Evolutionary conservation across 2,329 filamentous ascomycete genomes (phyloP), one percentile per base, ranked within the genome.

Genomic region (Monosporascus sp.): DNA sequence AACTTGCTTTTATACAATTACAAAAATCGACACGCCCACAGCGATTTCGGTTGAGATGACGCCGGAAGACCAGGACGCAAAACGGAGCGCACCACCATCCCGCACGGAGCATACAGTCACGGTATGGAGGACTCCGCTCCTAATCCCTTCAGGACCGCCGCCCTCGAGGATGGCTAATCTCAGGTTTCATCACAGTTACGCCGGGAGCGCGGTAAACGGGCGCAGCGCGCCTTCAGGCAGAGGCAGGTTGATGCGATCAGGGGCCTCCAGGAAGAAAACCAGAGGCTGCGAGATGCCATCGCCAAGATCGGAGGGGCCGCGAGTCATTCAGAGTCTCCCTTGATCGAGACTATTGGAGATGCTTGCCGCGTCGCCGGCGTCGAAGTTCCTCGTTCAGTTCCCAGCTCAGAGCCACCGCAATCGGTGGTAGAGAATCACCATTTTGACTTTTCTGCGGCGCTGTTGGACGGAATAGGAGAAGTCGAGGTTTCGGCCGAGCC

Each of bases 151-250:
- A 37, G 36, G 24, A 24, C 22, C 51, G 36, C n/a, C 24, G 36
- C 48, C 31, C n/a, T 49, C 39, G 39, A 17, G 15, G 6, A 24
- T 45, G 11, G 38, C 38, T 45, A 47, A 51, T 54, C 20, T 41
- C 47, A 49, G 49, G 41, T 17, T 38, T 20, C 25, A 39, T 49
- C 50, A 31, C 41, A 58, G 56, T 49, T 51, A 20, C 56, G 56
- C 25, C 56, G 56, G 9, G 56, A 59, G 49, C 54, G 53, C 24
- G 57, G 57, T 37, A 60, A 60, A 41, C 47, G 56, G 8, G 57
- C 57, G 42, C 57, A 60, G 34, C 48, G 57, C 48, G 57, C 57
- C 15, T 60, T 57, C 39, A 54, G 57, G 38, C 57, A 60, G 20
- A 54, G 57, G 27, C 56, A 60, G 37, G 58, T 58, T 34, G 57